These are phyloP conservation scores for Colletotrichum horii DNA, from an alignment of 2,329 filamentous ascomycete genomes.

Conservation along the genomic window DNA sequence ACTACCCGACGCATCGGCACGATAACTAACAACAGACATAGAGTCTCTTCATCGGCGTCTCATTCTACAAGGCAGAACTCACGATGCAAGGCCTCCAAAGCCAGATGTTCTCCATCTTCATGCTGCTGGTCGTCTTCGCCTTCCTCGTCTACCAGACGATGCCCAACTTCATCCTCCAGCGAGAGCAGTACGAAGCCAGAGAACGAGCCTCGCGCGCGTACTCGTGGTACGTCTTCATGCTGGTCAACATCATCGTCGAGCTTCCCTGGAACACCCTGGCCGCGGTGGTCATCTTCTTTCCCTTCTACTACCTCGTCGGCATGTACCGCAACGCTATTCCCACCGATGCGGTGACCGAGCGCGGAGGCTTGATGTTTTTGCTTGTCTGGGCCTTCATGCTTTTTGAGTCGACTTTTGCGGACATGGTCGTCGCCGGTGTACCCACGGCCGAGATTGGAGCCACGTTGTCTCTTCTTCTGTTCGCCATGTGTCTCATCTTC, in stretches of 20 bases:
- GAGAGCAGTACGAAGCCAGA: conserved; percentile 69
- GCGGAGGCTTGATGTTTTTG: conserved; percentile 69
- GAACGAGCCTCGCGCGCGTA: conserved; percentile 70
- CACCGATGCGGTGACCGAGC: conserved; percentile 4
- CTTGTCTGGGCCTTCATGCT: conserved; percentile 67
- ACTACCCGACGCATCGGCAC: rapidly evolving
- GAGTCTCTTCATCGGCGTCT: conserved; percentile 69
- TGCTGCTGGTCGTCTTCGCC: conserved; percentile 69
- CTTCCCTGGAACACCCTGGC: conserved; percentile 69
- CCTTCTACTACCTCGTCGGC: conserved; percentile 71
- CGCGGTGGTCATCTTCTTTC: conserved; percentile 65
- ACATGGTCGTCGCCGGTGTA: conserved; percentile 66
- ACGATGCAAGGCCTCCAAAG: conserved; percentile 69
- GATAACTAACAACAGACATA: background rate
- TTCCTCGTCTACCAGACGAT: conserved; percentile 65
- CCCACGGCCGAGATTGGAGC: conserved; percentile 67
- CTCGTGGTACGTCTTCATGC: conserved; percentile 69
- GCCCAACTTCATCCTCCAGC: conserved; percentile 70
- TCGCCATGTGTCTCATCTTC: conserved; percentile 66
- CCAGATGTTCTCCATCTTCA: conserved; percentile 70
- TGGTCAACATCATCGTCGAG: conserved; percentile 70
- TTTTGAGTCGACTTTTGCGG: conserved; percentile 68
- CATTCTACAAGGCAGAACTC: conserved; percentile 62
- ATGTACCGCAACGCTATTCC: conserved; percentile 56
- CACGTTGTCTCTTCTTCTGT: conserved; percentile 66